Evolutionary conservation across 148 eudicot species (phyloP).

Genomic region (Suaeda aralocaspica): DNA sequence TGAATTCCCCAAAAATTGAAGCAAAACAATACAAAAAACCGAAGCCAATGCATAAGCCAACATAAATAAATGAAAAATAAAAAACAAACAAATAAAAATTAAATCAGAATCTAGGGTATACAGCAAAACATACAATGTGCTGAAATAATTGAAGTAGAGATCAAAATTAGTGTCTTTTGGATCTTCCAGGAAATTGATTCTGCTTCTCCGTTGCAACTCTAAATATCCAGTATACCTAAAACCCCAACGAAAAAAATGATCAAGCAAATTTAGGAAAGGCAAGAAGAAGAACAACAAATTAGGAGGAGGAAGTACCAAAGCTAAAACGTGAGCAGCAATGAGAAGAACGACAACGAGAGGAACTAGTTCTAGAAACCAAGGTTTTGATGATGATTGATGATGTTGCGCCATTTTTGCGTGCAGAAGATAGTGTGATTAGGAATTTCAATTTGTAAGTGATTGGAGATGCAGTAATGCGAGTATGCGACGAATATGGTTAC

Average conservation of each 20-base stretch:
- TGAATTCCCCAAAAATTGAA: no score
- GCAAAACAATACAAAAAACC: not conserved
- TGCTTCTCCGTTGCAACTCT: slow-evolving; percentile 63
- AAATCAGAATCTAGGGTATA: not conserved
- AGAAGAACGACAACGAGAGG: slow-evolving; percentile 38
- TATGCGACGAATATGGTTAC: no score
- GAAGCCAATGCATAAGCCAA: not conserved
- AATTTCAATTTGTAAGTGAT: no score
- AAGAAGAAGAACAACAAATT: not conserved
- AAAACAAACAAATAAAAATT: not conserved
- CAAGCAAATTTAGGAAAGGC: not conserved
- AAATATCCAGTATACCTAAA: slow-evolving; percentile 65
- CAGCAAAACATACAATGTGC: slow-evolving; percentile 18
- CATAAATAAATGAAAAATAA: not conserved
- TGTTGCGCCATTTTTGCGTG: slow-evolving; percentile 33
- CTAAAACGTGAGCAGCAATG: slow-evolving; percentile 41
- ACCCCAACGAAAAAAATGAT: not conserved
- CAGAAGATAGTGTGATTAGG: no score
- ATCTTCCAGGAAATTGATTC: slow-evolving; percentile 19
- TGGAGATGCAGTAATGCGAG: no score
- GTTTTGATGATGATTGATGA: slow-evolving; percentile 7
- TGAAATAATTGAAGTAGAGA: not conserved
- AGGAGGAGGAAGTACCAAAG: slow-evolving; percentile 27
- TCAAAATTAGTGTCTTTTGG: slow-evolving; percentile 42
- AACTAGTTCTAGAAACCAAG: slow-evolving; percentile 30